Evolutionary conservation across 441 rosid species (phyloP).

Genomic region (Adansonia gregorii): DNA sequence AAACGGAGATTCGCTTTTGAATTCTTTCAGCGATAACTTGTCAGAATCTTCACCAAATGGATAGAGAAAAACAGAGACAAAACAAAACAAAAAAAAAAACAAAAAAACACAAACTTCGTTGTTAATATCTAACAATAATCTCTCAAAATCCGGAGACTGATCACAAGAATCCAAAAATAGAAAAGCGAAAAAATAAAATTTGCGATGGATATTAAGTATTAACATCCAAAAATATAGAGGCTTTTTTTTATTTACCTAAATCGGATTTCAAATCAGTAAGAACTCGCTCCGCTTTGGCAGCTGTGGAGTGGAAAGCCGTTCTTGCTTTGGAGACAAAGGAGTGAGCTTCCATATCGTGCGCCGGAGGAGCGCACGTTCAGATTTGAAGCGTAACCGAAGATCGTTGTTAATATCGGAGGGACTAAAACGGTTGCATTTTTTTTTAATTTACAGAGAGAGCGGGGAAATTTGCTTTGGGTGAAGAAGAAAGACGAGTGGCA

Average conservation of each 20-base stretch:
- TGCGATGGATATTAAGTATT: constrained; percentile 13
- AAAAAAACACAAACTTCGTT: not conserved
- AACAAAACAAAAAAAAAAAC: not conserved
- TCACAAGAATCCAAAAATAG: constrained; percentile 43
- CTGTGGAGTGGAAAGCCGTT: constrained; percentile 92
- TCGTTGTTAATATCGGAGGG: not conserved
- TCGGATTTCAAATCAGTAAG: constrained; percentile 91
- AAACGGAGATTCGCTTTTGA: constrained; percentile 33
- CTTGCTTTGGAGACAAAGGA: constrained; percentile 89
- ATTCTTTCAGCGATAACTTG: constrained; percentile 38
- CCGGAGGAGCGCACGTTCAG: constrained; percentile 37
- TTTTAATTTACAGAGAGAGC: not conserved
- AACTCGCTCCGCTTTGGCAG: constrained; percentile 97
- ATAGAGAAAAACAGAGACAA: not conserved
- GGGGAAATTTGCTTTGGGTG: constrained; percentile 8
- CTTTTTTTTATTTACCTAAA: constrained; percentile 47
- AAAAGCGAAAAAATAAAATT: constrained; percentile 28
- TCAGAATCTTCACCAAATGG: constrained; percentile 59
- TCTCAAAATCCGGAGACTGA: constrained; percentile 26
- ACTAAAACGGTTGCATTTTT: constrained; percentile 9
- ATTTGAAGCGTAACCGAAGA: not conserved
- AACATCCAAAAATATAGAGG: constrained; percentile 23
- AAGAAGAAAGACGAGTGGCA: not conserved
- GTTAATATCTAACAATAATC: constrained; percentile 22
- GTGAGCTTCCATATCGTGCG: constrained; percentile 61